Evolutionary conservation across 2,329 filamentous ascomycete genomes (phyloP), one percentile per base, ranked within the genome.

Genomic region (Trichoderma citrinoviride): DNA sequence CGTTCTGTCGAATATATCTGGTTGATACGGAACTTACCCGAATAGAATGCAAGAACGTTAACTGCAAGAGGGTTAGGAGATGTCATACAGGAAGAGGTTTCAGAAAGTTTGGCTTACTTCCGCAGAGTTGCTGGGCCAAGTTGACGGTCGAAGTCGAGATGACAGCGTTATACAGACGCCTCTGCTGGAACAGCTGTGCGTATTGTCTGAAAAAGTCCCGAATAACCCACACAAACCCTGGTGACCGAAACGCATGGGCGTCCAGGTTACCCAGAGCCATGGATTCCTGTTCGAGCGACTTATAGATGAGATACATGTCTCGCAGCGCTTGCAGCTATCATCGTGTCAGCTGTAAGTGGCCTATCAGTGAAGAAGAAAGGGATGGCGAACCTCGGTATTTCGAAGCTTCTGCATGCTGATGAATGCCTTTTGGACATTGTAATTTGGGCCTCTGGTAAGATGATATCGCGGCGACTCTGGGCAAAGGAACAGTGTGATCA

Each of bases 41-140:
- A 81, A 67, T 82, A 82, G 57, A 82, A 82, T 0, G 79, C 79
- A 4, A 80, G 71, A 0, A 81, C 72, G 19, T 79, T 80, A 63
- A 77, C 73, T 77, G 29, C 7, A 3, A 7, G 8, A 25, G 3
- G 8, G 25, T 64, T 29, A 61, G 53, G 27, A 7, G 14, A 2
- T 43, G 10, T 1, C 27, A 44, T 7, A 25, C 10, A 46, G 41
- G 15, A 17, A 4, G 12, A 23, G 7, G 2, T 3, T 7, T 12
- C 23, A 14, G 6, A 14, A 5, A n/a, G 23, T 2, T 23, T 17
- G 68, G 46, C 68, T 70, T 65, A 71, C 66, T 72, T 60, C 74
- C 75, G 44, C 74, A 76, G 3, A 76, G 68, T 58, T 77, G 75
- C 65, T 77, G 75, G 2, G 73, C 72, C 5, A 76, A 60, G 8